Evolutionary conservation across 1,139 yeast genomes (phyloP).

Genomic region (Saccharomyces pastorianus): DNA sequence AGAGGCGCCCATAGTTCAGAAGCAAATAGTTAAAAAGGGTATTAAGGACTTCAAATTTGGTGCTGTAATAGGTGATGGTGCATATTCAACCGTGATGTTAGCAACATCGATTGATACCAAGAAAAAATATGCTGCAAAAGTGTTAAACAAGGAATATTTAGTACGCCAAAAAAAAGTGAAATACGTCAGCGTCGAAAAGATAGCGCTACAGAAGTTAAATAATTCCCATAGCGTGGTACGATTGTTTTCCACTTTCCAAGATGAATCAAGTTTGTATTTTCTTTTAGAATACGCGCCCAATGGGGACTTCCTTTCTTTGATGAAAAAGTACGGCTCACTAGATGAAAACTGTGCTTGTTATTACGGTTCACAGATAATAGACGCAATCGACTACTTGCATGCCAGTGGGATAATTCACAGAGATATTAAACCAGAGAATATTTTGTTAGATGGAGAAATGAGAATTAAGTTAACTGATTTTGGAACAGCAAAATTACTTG

Average conservation of each 20-base stretch:
- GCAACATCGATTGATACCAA: slow-evolving; percentile 54
- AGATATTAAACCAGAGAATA: slow-evolving; percentile 92
- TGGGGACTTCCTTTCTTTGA: slow-evolving; percentile 62
- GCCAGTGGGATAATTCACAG: slow-evolving; percentile 80
- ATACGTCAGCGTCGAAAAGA: slow-evolving; percentile 71
- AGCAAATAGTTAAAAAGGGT: slow-evolving; percentile 40
- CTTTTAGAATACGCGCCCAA: slow-evolving; percentile 73
- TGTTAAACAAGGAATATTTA: slow-evolving; percentile 63
- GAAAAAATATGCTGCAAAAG: slow-evolving; percentile 64
- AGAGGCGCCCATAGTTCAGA: background rate
- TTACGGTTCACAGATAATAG: slow-evolving; percentile 69
- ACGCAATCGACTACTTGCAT: slow-evolving; percentile 82
- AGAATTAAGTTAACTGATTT: slow-evolving; percentile 91
- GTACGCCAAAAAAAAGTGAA: slow-evolving; percentile 74
- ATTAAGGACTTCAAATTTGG: slow-evolving; percentile 69
- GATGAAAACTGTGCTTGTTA: slow-evolving; percentile 48
- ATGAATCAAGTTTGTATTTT: slow-evolving; percentile 61
- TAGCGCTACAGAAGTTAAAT: slow-evolving; percentile 63
- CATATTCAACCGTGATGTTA: slow-evolving; percentile 66
- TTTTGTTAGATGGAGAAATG: slow-evolving; percentile 69
- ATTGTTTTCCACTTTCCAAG: slow-evolving; percentile 71
- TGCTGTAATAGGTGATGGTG: slow-evolving; percentile 69
- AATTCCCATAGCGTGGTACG: slow-evolving; percentile 63
- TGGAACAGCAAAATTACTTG: slow-evolving; percentile 88
- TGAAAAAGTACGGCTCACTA: slow-evolving; percentile 49